Conservation (phyloP, 2,329 filamentous ascomycete species). For the Parascedosporium putredinis region DNA sequence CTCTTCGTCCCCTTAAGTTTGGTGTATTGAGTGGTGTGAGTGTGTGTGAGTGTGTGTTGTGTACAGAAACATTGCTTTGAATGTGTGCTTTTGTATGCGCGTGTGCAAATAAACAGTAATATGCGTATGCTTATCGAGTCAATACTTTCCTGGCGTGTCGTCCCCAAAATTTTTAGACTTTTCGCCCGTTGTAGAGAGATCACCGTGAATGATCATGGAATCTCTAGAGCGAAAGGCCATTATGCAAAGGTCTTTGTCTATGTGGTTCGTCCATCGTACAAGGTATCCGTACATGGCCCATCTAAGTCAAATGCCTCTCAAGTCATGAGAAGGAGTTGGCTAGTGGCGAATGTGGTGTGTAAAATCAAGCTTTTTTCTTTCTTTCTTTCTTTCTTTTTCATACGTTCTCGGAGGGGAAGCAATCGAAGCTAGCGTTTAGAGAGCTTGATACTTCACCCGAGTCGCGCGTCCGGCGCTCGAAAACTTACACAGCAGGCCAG, state of each 20-base stretch:
- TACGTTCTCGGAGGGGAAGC: too few relatives aligned
- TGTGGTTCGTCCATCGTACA: not conserved
- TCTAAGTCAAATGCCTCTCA: too few relatives aligned
- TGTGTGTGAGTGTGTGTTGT: too few relatives aligned
- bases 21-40: not conserved
- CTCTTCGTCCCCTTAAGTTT: not conserved
- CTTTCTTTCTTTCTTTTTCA: not conserved
- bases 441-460: too few relatives aligned
- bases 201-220: not conserved
- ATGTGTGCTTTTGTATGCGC: not conserved
- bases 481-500: conserved; percentile 41
- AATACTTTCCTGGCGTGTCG: not conserved
- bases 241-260: not conserved
- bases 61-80: not conserved
- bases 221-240: not conserved
- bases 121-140: not conserved
- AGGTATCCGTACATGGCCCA: not conserved
- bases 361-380: not conserved
- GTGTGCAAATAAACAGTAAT: not conserved
- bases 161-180: not conserved
- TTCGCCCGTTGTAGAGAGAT: not conserved
- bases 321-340: too few relatives aligned
- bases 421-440: too few relatives aligned
- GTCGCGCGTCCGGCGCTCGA: too few relatives aligned
- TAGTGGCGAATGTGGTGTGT: too few relatives aligned